Evolutionary conservation across 2,329 filamentous ascomycete species (phyloP).

Genomic region (Cladophialophora immunda): DNA sequence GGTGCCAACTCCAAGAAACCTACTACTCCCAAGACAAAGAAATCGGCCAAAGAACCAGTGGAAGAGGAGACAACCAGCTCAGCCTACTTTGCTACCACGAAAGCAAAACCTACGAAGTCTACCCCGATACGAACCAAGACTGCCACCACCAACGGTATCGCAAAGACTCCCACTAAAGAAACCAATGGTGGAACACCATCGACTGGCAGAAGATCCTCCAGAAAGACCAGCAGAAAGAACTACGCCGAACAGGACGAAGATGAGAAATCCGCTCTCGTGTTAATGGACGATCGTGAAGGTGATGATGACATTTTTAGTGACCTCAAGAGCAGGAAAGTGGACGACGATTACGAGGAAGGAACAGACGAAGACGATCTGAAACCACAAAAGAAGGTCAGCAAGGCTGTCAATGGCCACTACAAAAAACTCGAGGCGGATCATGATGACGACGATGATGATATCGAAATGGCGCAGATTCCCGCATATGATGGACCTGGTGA

Average conservation of each 20-base stretch:
- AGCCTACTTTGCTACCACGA: constrained; percentile 68
- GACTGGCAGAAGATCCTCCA: constrained; percentile 40
- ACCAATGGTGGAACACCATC: constrained; percentile 47
- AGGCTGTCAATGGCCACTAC: constrained; percentile 19
- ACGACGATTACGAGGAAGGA: constrained; percentile 74
- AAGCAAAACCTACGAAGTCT: constrained; percentile 53
- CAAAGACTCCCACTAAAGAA: constrained; percentile 34
- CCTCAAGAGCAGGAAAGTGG: constrained; percentile 68
- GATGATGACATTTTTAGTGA: constrained; percentile 87
- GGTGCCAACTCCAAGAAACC: constrained; percentile 47
- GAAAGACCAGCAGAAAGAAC: constrained; percentile 46
- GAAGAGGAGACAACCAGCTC: constrained; percentile 68
- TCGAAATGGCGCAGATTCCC: constrained; percentile 38
- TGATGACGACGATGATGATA: constrained; percentile 44
- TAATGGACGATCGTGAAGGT: constrained; percentile 74
- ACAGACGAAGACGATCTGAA: constrained; percentile 61
- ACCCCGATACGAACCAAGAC: constrained; percentile 37
- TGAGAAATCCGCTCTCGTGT: constrained; percentile 65
- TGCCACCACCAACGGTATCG: constrained; percentile 35
- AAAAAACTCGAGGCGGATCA: constrained; percentile 41
- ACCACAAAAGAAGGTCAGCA: constrained; percentile 47
- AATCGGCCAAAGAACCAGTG: constrained; percentile 53
- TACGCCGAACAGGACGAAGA: constrained; percentile 52
- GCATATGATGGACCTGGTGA: constrained; percentile 46
- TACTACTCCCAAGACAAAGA: constrained; percentile 49